These are phyloP conservation scores for Penicillium angulare DNA, from an alignment of 495 filamentous ascomycete species.

Conservation along the genomic window DNA sequence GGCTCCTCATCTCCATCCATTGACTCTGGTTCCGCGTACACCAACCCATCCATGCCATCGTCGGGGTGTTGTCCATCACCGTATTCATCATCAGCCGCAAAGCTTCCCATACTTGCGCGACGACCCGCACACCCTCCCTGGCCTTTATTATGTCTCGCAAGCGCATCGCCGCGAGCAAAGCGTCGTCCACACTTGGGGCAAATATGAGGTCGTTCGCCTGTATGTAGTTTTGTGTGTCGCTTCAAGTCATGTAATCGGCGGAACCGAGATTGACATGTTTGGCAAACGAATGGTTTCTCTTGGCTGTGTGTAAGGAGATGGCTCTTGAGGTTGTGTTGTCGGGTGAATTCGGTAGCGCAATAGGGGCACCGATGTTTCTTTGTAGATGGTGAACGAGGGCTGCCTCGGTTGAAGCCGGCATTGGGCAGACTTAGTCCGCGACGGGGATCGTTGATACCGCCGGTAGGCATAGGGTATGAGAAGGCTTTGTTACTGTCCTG, in stretches of 20 bases:
- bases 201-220: conserved; percentile 90
- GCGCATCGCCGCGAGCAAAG: conserved; percentile 92
- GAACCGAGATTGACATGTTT: conserved; percentile 86
- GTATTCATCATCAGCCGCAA: conserved; percentile 75
- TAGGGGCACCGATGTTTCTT: conserved; percentile 97
- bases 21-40: conserved; percentile 60
- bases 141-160: conserved; percentile 93
- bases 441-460: conserved; percentile 45
- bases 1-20: conserved; percentile 67
- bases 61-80: conserved; percentile 54
- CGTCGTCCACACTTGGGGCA: conserved; percentile 91
- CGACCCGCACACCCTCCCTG: conserved; percentile 93
- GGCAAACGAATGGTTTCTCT: conserved; percentile 94
- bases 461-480: conserved; percentile 52
- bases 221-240: conserved; percentile 93
- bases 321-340: conserved; percentile 98
- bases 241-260: conserved; percentile 93
- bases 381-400: conserved; percentile 66
- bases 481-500: conserved; percentile 53
- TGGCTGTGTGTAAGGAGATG: conserved; percentile 97
- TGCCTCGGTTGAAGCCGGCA: conserved; percentile 58
- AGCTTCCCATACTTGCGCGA: conserved; percentile 81
- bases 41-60: conserved; percentile 74
- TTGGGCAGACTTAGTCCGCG: conserved; percentile 77
- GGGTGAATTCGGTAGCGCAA: conserved; percentile 93